Base-by-base conservation (phyloP, 257 asterid genomes). In the Mentha longifolia region DNA sequence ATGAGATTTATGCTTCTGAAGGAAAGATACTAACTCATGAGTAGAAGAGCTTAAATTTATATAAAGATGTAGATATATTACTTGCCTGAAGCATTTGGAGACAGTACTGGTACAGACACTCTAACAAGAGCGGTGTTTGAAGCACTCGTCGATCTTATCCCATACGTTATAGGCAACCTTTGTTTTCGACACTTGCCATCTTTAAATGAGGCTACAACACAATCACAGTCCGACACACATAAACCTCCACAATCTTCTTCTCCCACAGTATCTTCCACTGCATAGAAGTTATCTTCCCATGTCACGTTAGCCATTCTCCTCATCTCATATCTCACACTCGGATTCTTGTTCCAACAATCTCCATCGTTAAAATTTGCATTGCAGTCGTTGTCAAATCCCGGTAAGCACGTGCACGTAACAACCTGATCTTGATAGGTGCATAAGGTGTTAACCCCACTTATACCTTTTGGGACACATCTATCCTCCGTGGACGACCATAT, bases 241-340 rank as follows among this genome's bases (percentile, higher is more conserved):
- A 28, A 46, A n/a, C 8, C 8, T 9, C n/a, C 47, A 35, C 66
- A 60, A 16, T 60, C 66, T 7, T 33, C 47, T 35, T 60, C 30
- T 2, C 7, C 9, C 7, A 2, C 2, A 0, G n/a, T 6, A 8
- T 8, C 3, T 2, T 9, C 1, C 2, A 17, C 4, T 0, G 7
- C 65, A 30, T 33, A 60, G 66, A 7, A n/a, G 28, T 60, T 60
- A 1, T 60, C 66, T 3, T n/a, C 30, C 66, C 66, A 60, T 35
- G n/a, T 60, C 30, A 60, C 30, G 3, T 60, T 60, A 28, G 0
- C n/a, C n/a, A n/a, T n/a, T n/a, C n/a, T n/a, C n/a, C n/a, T n/a
- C n/a, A n/a, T n/a, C n/a, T n/a, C n/a, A 15, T 61, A 61, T 19
- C 3, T 5, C 10, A 35, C 31, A 9, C 16, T 37, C 7, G 9